Percentiles rank a stretch among this genome's conserved stretches.
phyloP scores from a whole-genome alignment of 345 rosid genomes.

The Heritiera littoralis region DNA sequence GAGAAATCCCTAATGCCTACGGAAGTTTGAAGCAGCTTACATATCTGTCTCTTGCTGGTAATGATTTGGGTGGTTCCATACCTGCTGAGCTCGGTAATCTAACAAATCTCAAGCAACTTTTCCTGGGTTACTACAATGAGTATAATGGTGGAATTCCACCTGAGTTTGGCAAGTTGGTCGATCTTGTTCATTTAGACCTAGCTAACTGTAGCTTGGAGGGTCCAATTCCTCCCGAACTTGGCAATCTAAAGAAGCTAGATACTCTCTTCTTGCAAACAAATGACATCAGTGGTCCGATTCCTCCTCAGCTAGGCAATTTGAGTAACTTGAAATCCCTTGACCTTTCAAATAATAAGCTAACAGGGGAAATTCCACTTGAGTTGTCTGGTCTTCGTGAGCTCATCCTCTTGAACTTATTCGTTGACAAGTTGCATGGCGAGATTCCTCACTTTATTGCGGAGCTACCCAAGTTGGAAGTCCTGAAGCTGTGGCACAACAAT shows the following conservation, averaged over 20 bases:
- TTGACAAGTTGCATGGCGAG: conserved; percentile 77
- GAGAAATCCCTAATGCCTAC: conserved; percentile 64
- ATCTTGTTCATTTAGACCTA: conserved; percentile 70
- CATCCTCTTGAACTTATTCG: conserved; percentile 69
- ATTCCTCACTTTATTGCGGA: conserved; percentile 67
- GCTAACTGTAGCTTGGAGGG: conserved; percentile 77
- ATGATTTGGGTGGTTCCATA: conserved; percentile 69
- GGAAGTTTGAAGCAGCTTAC: conserved; percentile 55
- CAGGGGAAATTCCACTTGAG: conserved; percentile 77
- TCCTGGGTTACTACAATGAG: conserved; percentile 71
- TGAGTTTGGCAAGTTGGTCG: conserved; percentile 59
- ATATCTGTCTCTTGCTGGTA: conserved; percentile 76
- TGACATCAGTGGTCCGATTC: conserved; percentile 61
- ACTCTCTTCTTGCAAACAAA: conserved; percentile 71
- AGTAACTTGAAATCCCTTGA: conserved; percentile 65
- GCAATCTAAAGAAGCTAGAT: conserved; percentile 65
- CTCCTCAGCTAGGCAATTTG: conserved; percentile 73
- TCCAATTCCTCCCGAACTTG: conserved; percentile 61
- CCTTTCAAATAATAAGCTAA: conserved; percentile 73
- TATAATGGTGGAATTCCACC: conserved; percentile 74
- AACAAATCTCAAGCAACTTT: conserved; percentile 59
- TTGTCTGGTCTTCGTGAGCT: conserved; percentile 59
- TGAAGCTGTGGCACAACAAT: conserved; percentile 83
- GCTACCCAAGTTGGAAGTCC: conserved; percentile 54
- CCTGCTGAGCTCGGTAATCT: conserved; percentile 75